Percentiles rank a stretch among this genome's conserved stretches.
phyloP scores from a whole-genome alignment of 257 asterid species.

The Rubia yunnanensis region DNA sequence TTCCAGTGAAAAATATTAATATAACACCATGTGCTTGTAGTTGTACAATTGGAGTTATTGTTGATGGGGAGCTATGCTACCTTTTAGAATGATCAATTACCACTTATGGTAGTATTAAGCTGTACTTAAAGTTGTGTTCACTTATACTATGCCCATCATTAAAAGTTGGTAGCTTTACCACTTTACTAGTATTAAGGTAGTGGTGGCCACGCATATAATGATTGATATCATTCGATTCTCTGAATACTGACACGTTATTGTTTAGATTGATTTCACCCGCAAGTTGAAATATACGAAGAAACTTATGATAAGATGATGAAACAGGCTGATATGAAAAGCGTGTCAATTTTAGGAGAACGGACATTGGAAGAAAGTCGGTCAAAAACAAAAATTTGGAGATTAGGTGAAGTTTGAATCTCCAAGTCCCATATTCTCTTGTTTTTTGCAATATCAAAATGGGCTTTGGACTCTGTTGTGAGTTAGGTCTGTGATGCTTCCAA shows the following conservation, averaged over 20 bases:
- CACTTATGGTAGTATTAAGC: constrained; percentile 1
- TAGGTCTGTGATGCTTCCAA: not conserved
- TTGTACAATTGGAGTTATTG: not conserved
- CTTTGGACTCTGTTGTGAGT: not conserved
- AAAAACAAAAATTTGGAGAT: constrained; percentile 4
- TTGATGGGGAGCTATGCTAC: not conserved
- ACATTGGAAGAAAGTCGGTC: constrained; percentile 15
- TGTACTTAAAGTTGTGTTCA: constrained; percentile 5
- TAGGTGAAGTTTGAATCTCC: constrained; percentile 4
- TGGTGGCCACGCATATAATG: not conserved
- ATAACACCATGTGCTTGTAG: constrained; percentile 3
- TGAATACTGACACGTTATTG: too few species aligned
- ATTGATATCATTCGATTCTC: too few species aligned
- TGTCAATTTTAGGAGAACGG: too few species aligned
- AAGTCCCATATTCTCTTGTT: constrained; percentile 5
- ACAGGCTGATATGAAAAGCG: too few species aligned
- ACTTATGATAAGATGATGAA: too few species aligned
- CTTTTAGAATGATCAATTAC: not conserved
- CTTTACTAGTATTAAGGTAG: not conserved
- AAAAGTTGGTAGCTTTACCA: not conserved
- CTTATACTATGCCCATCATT: not conserved
- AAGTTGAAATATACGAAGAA: too few species aligned
- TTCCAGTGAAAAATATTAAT: not conserved
- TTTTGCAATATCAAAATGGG: not conserved
- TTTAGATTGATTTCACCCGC: too few species aligned